Base-by-base conservation (phyloP, 768 basidiomycete genomes). In the Mycena leptocephala region DNA sequence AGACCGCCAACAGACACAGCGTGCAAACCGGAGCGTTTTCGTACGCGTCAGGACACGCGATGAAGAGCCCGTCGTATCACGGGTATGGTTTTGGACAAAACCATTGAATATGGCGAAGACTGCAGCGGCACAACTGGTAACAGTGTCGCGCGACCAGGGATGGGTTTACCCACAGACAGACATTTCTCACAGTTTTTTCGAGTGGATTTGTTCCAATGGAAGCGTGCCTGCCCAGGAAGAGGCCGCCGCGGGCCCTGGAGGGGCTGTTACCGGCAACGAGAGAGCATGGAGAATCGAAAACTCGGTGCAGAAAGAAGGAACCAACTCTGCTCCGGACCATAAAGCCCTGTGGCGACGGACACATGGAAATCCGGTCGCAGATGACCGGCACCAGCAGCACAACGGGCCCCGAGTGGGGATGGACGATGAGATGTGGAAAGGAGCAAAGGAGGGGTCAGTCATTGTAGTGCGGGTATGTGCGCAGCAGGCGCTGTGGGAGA, bases 11-110 rank as follows among this genome's bases (percentile, higher is more conserved):
- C 72, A 74, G 16, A 74, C 72, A 0, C 30, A 74, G 9, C 65
- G 32, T 32, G 56, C 64, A n/a, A 22, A 35, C 2, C 32, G 35
- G 32, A 35, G 56, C 56, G 33, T 67, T 18, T 51, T 74, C 26
- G 24, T 74, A 5, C 72, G 53, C n/a, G 72, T 67, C 26, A 58
- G 3, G 18, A 51, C n/a, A 0, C 10, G 22, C 41, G 58, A 68
- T 9, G 46, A 61, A 18, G 32, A 28, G 26, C 48, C 66, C 64
- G 48, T 68, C 20, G 37, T 39, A 26, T 62, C 72, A n/a, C 66
- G 58, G 26, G 72, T 74, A 13, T 74, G 72, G 72, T 74, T 74
- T 33, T 74, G 65, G 65, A 74, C 66, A 35, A 41, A 61, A 13
- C 65, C 72, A 18, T 20, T 68, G 26, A 2, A 43, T n/a, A 5